Conservation (phyloP, 257 asterid species). For the Primulina huaijiensis region DNA sequence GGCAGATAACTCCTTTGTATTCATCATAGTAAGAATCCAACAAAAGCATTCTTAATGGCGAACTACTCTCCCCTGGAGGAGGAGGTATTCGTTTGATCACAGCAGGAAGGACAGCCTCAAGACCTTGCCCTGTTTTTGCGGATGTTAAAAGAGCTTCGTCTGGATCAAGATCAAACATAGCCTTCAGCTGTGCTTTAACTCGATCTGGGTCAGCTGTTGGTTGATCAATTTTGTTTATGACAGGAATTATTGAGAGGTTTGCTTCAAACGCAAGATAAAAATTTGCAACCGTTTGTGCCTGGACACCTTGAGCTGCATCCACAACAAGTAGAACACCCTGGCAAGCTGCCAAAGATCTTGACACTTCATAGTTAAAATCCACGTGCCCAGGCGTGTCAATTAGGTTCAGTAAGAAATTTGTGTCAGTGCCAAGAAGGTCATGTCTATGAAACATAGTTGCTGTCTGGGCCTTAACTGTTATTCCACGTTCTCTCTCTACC, state of each 20-base stretch:
- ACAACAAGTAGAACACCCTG: constrained; percentile 96
- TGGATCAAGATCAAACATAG: constrained; percentile 94
- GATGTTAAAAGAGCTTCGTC: constrained; percentile 76
- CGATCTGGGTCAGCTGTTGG: constrained; percentile 98
- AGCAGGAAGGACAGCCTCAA: constrained; percentile 92
- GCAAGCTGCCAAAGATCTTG: constrained; percentile 98
- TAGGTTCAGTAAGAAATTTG: constrained; percentile 69
- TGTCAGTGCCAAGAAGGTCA: constrained; percentile 52
- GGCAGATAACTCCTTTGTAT: constrained; percentile 96
- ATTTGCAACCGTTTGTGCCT: constrained; percentile 97
- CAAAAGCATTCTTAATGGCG: constrained; percentile 79
- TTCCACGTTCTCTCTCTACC: constrained; percentile 99
- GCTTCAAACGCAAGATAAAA: constrained; percentile 94
- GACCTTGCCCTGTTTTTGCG: constrained; percentile 94
- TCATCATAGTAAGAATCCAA: constrained; percentile 96
- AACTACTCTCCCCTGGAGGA: constrained; percentile 66
- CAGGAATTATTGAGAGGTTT: constrained; percentile 73
- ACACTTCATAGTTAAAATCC: constrained; percentile 93
- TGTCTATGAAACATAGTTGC: constrained; percentile 94
- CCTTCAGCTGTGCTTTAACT: constrained; percentile 83
- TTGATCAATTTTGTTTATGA: constrained; percentile 95
- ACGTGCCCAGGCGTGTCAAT: constrained; percentile 98
- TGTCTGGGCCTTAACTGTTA: constrained; percentile 97
- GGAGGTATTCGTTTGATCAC: constrained; percentile 89
- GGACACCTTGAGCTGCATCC: constrained; percentile 98